Base-by-base conservation (phyloP, 1,284 basidiomycete species). In the Ceratobasidium sp. region DNA sequence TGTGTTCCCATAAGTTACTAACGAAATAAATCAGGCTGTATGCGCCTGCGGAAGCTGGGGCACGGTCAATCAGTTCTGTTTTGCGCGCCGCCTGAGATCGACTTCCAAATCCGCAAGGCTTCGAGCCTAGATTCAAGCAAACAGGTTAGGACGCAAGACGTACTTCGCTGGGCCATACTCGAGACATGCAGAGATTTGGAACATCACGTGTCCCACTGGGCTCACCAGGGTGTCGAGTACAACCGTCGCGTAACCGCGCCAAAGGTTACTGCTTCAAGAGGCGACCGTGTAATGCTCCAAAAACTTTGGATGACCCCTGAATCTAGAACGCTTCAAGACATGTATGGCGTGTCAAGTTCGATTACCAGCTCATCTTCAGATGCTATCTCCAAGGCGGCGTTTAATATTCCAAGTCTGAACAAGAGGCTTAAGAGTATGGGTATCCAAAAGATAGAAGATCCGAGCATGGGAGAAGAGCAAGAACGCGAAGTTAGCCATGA, bases 21-120 rank as follows among this genome's bases (percentile, higher is more conserved):
- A 31, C 10, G 11, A 53, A 39, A 31, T 33, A 37, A 1, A 1
- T 1, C 33, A 87, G 86, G 86, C 0, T 88, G 87, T 69, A 87
- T 88, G 86, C 83, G 86, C 7, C 85, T 89, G 88, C 83, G 88
- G 1, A 85, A 86, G 76, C 82, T 89, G 0, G 88, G 89, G 7
- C 80, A 82, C 13, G 87, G 86, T 0, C 89, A 89, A 66, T 86
- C 86, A 0, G 81, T 89, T 31, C 82, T 86, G 80, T 89, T 89
- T 80, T 85, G 87, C 37, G 88, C 87, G 4, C 86, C 89, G 20
- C 79, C 81, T 0, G 87, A 89, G 31, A 82, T 88, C 5, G 86
- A 88, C 65, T 79, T 79, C n/a, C 76, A 76, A 0, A 89, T 89
- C 39, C 85, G 86, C 8, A 60, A 45, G 26, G 58, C 63, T 26